Evolutionary conservation across 768 basidiomycete species (phyloP).

Genomic region (Serendipita indica): DNA sequence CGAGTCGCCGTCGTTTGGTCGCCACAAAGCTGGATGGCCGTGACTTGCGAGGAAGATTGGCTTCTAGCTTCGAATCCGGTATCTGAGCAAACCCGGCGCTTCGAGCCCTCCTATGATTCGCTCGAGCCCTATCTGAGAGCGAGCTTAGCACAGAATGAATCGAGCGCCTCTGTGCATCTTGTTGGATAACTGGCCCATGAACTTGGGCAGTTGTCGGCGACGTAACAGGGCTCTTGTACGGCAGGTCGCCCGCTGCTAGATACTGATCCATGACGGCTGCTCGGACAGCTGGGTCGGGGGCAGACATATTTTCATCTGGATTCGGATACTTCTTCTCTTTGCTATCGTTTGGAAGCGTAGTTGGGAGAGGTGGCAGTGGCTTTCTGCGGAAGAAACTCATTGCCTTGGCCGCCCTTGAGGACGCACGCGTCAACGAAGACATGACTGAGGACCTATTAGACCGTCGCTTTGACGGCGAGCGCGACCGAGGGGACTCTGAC

Average conservation of each 20-base stretch:
- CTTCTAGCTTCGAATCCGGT: not conserved
- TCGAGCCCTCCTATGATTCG: not conserved
- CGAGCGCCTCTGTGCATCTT: constrained; percentile 11
- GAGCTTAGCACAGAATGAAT: constrained; percentile 9
- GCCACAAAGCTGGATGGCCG: not conserved
- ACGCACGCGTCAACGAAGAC: not conserved
- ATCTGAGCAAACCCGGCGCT: constrained; percentile 4
- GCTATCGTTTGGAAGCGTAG: constrained; percentile 23
- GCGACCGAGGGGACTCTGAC: not conserved
- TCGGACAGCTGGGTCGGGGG: constrained; percentile 39
- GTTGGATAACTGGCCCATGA: constrained; percentile 10
- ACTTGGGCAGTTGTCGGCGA: constrained; percentile 16
- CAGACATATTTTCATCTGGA: constrained; percentile 32
- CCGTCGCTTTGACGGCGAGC: not conserved
- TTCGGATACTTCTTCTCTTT: constrained; percentile 29
- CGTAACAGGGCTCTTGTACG: constrained; percentile 31
- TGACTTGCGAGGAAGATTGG: not conserved
- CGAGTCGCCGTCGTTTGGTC: constrained; percentile 1
- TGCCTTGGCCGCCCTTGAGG: not conserved
- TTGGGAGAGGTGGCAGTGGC: constrained; percentile 46
- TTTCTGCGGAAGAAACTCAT: constrained; percentile 22
- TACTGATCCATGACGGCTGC: constrained; percentile 35
- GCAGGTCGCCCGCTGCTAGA: constrained; percentile 38
- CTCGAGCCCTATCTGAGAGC: constrained; percentile 4
- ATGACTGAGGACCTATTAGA: not conserved